Conservation (phyloP, 78 protist genomes). For the Dictyostelium purpureum region DNA sequence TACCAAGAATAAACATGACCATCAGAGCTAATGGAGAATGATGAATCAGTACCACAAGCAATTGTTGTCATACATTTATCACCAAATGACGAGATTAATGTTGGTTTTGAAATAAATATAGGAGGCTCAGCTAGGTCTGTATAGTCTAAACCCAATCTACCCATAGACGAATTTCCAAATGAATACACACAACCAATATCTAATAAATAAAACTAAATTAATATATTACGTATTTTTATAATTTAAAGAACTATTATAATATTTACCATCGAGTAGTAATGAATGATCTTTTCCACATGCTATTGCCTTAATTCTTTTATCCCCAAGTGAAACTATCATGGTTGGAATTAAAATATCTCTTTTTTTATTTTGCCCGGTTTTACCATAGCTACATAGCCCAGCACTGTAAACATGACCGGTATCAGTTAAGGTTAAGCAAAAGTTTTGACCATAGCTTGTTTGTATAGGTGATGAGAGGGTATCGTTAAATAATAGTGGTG, state of each 20-base stretch:
- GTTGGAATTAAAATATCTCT: slow-evolving; percentile 36
- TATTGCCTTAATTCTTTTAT: slow-evolving; percentile 25
- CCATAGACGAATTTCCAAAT: slow-evolving; percentile 10
- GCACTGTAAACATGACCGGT: slow-evolving; percentile 4
- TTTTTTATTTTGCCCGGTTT: slow-evolving; percentile 18
- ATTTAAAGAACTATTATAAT: too few relatives aligned
- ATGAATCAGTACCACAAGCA: slow-evolving; percentile 51
- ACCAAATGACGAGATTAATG: not conserved
- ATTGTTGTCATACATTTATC: slow-evolving; percentile 29
- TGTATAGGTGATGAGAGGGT: not conserved
- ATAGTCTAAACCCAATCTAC: slow-evolving; percentile 14
- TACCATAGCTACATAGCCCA: slow-evolving; percentile 43
- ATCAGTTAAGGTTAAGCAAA: slow-evolving; percentile 17
- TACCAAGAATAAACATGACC: slow-evolving; percentile 46
- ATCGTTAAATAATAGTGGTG: slow-evolving; percentile 15
- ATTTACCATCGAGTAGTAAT: slow-evolving; percentile 4
- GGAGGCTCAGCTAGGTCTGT: too few relatives aligned
- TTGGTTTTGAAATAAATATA: not conserved
- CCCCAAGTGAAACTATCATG: not conserved
- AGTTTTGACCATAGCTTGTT: slow-evolving; percentile 9
- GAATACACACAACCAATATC: slow-evolving; percentile 5
- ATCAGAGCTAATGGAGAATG: slow-evolving; percentile 16
- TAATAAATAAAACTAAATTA: too few relatives aligned
- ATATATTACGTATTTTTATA: too few relatives aligned
- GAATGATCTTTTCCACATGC: slow-evolving; percentile 60